These are phyloP conservation scores for Dioszegia hungarica DNA, from an alignment of 768 basidiomycete species.

Conservation along the genomic window DNA sequence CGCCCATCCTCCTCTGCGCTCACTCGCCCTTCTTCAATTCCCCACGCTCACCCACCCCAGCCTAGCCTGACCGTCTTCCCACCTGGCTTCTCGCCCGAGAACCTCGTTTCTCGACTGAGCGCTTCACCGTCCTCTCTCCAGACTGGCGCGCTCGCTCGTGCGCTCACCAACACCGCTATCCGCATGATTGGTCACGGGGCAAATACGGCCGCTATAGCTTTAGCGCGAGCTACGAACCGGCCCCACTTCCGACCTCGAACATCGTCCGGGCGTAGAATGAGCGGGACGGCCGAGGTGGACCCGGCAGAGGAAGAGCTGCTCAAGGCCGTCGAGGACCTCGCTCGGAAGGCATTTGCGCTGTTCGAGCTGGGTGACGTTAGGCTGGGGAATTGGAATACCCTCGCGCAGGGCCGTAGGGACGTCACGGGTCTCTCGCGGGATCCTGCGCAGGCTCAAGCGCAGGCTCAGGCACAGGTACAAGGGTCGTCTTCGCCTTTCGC, in stretches of 20 bases:
- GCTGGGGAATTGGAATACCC: constrained; percentile 53
- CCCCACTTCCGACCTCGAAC: constrained; percentile 24
- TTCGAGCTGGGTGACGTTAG: constrained; percentile 85
- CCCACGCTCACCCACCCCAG: constrained; percentile 19
- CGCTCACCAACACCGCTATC: constrained; percentile 49
- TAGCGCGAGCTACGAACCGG: constrained; percentile 26
- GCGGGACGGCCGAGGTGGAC: constrained; percentile 34
- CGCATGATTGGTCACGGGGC: constrained; percentile 48
- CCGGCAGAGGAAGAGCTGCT: constrained; percentile 69
- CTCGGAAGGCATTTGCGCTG: constrained; percentile 91
- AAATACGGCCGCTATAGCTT: constrained; percentile 32
- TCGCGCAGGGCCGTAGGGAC: neutral
- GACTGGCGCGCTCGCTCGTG: constrained; percentile 49
- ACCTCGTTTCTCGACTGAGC: constrained; percentile 25
- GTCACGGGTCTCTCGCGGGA: too few relatives aligned
- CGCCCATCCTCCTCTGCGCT: neutral
- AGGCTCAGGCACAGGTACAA: too few relatives aligned
- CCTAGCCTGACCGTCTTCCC: constrained; percentile 33
- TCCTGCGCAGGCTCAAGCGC: too few relatives aligned
- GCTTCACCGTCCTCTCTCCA: constrained; percentile 42
- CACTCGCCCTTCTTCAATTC: neutral
- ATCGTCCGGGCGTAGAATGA: too few relatives aligned
- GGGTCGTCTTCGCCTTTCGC: constrained; percentile 24
- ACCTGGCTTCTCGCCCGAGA: constrained; percentile 32
- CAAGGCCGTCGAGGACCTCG: constrained; percentile 75